These are phyloP conservation scores for Aureobasidium melanogenum DNA, from an alignment of 2,329 filamentous ascomycete species.

Conservation along the genomic window DNA sequence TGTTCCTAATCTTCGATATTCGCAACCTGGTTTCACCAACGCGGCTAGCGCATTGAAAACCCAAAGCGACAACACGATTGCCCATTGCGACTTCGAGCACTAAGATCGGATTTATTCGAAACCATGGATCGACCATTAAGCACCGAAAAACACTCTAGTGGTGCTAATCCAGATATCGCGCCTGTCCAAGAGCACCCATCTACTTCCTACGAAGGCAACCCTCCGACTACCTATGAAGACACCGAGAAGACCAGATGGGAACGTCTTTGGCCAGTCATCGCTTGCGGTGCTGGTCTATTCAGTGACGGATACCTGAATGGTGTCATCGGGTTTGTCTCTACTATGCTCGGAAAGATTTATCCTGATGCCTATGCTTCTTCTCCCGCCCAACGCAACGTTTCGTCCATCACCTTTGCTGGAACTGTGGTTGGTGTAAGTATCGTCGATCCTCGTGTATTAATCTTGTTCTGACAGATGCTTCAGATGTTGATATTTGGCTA, in stretches of 20 bases:
- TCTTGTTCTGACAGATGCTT: neutral
- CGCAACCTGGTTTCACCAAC: too few relatives aligned
- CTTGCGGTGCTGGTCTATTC: conserved; percentile 83
- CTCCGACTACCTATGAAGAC: neutral
- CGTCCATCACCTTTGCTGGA: conserved; percentile 74
- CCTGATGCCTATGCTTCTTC: conserved; percentile 56
- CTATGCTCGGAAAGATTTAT: conserved; percentile 63
- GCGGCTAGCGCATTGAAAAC: neutral
- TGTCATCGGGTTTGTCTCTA: conserved; percentile 81
- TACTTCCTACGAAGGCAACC: neutral
- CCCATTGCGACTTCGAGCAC: neutral
- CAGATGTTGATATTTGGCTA: conserved; percentile 65
- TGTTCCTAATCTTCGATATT: neutral
- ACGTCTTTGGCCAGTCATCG: conserved; percentile 64
- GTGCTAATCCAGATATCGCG: neutral
- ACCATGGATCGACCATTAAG: neutral
- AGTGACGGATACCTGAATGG: conserved; percentile 90
- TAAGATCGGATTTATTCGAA: too few relatives aligned
- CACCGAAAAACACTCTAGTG: neutral
- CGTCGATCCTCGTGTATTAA: conserved; percentile 23
- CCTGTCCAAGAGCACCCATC: conserved; percentile 1
- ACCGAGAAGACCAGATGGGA: conserved; percentile 30
- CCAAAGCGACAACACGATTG: neutral
- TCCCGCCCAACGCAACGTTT: conserved; percentile 64
- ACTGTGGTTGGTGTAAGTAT: conserved; percentile 54